Evolutionary conservation across 2,329 filamentous ascomycete species (phyloP), one percentile per base, ranked within the genome.

Genomic region (Alternaria sp.): DNA sequence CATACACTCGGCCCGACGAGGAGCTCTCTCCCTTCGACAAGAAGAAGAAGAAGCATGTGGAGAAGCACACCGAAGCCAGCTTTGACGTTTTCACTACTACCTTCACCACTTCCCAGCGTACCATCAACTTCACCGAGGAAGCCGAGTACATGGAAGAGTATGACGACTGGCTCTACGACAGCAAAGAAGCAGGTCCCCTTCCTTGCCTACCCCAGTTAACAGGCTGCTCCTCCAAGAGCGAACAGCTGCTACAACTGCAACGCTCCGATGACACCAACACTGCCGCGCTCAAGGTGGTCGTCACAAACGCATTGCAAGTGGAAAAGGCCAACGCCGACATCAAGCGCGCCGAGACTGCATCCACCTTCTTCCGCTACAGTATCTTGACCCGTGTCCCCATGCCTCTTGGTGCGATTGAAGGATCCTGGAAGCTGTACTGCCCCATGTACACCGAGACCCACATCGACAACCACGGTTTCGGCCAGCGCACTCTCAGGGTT

Each of bases 111-210:
- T 40, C 64, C 2, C 72, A 68, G 19, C 57, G 61, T 1, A 57
- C 66, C 9, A 62, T 78, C 43, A 73, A 78, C 61, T 78, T 77
- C 62, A 54, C 66, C n/a, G 60, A 69, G 17, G 77, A 79, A 52
- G 47, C 19, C 5, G 60, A 58, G 3, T 70, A 76, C 52, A 59
- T 77, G 0, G 28, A 64, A 9, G 12, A 59, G 0, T 62, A 73
- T 40, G 47, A 64, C 3, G 36, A 50, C 1, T 73, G 65, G 68
- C 58, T 61, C 36, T 52, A 11, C 6, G 49, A 46, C 5, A 67
- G 69, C 47, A 32, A 62, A 10, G 45, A 54, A 8, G 50, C 45
- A 1, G 59, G 51, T 2, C 62, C 66, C 0, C 59, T 73, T 3
- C 71, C 72, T 4, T 79, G 76, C 47, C 63, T 79, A 3, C 62